A percentile compares a stretch with the other conserved stretches of the same genome.
Evolutionary conservation across 139 green algal genomes (phyloP).

Genomic region (Gonium pectorale): DNA sequence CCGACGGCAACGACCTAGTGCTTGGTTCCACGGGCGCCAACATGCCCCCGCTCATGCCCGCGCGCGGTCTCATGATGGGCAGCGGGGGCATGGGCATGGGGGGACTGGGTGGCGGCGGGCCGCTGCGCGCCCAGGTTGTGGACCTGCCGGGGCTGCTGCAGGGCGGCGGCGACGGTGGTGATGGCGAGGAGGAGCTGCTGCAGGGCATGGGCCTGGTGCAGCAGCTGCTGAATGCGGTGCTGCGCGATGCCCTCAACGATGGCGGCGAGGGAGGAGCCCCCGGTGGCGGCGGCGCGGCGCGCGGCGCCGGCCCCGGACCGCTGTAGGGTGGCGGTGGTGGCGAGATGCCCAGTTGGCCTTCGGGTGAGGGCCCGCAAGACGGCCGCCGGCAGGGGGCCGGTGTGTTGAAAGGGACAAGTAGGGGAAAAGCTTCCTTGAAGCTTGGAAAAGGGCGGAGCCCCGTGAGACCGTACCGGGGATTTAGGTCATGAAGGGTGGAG

Average conservation of each 20-base stretch:
- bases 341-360: no score
- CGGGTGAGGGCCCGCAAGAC: no score
- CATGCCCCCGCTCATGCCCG: constrained; percentile 40
- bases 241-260: constrained; percentile 14
- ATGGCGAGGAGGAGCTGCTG: not conserved
- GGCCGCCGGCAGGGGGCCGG: no score
- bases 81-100: not conserved
- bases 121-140: not conserved
- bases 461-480: no score
- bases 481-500: no score
- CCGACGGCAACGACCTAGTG: constrained; percentile 38
- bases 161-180: not conserved
- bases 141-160: constrained; percentile 7
- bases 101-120: not conserved
- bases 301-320: no score
- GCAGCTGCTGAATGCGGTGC: constrained; percentile 37
- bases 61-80: constrained; percentile 9
- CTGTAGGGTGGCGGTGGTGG: no score
- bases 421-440: no score
- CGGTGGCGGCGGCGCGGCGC: no score
- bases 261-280: constrained; percentile 16
- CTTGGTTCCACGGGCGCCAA: constrained; percentile 14
- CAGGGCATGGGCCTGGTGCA: constrained; percentile 39
- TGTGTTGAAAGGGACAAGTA: no score
- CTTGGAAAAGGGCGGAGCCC: no score